Evolutionary conservation across 495 filamentous ascomycete species (phyloP).

Genomic region (Immersiella caudata): DNA sequence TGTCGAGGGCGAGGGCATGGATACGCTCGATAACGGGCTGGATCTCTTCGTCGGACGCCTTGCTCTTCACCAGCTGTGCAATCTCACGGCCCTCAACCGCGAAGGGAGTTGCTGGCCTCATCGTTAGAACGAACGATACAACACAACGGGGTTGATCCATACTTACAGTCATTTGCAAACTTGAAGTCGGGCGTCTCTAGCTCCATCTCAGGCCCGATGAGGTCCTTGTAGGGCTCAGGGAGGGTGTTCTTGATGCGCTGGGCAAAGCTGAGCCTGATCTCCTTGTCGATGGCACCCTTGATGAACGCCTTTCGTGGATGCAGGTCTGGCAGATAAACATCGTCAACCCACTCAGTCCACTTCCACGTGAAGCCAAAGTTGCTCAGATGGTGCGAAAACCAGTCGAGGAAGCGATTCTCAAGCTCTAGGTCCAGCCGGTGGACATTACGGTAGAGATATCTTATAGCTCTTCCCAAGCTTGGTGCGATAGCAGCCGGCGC

Average conservation of each 20-base stretch:
- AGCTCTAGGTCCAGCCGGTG: conserved; percentile 87
- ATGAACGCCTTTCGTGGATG: conserved; percentile 95
- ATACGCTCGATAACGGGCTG: conserved; percentile 75
- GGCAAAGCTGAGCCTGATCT: conserved; percentile 94
- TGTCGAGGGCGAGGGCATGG: conserved; percentile 69
- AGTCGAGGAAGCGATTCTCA: conserved; percentile 85
- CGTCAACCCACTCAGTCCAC: conserved; percentile 96
- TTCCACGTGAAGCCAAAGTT: conserved; percentile 99
- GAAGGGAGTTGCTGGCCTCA: conserved; percentile 70
- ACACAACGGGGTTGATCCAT: not conserved
- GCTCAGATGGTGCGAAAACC: conserved; percentile 96
- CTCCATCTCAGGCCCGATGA: conserved; percentile 86
- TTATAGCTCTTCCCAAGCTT: conserved; percentile 88
- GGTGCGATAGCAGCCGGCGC: conserved; percentile 95
- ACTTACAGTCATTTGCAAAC: conserved; percentile 76
- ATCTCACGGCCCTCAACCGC: conserved; percentile 77
- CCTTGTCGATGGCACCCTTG: conserved; percentile 86
- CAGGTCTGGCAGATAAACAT: conserved; percentile 72
- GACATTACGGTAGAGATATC: conserved; percentile 80
- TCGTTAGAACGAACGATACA: conserved; percentile 20
- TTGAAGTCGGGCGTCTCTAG: conserved; percentile 95
- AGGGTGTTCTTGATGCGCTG: conserved; percentile 94
- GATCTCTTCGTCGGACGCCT: conserved; percentile 80
- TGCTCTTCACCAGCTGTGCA: conserved; percentile 75
- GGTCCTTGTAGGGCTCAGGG: conserved; percentile 76